Evolutionary conservation across 148 eudicot genomes (phyloP).

Genomic region (Arctostaphylos glauca): DNA sequence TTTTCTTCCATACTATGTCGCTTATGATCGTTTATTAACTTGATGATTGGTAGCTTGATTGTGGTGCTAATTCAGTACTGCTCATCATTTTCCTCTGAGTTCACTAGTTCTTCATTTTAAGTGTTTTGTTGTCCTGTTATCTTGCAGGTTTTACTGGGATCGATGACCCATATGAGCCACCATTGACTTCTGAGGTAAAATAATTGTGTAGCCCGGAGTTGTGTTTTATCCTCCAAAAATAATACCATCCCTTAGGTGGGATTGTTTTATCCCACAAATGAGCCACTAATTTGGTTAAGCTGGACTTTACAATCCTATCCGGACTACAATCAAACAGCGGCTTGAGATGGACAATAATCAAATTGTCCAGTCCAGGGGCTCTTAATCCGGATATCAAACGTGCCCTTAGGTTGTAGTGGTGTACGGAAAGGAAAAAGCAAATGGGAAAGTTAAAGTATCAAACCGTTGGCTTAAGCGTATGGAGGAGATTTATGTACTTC

Average conservation of each 20-base stretch:
- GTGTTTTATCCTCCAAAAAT: too few relatives aligned
- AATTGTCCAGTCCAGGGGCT: too few relatives aligned
- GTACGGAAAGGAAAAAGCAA: not conserved
- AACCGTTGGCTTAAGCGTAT: not conserved
- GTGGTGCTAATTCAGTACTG: not conserved
- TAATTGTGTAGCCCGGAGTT: too few relatives aligned
- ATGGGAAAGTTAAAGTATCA: too few relatives aligned
- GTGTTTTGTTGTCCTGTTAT: not conserved
- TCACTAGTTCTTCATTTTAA: not conserved
- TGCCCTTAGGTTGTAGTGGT: not conserved
- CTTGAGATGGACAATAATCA: too few relatives aligned
- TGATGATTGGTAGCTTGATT: not conserved
- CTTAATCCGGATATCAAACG: too few relatives aligned
- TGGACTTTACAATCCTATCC: too few relatives aligned
- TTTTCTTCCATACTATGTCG: not conserved
- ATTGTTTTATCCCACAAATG: too few relatives aligned
- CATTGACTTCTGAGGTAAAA: conserved; percentile 73
- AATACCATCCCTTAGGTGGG: too few relatives aligned
- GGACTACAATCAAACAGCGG: too few relatives aligned
- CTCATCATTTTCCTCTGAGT: not conserved
- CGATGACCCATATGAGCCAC: conserved; percentile 94
- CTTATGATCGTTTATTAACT: not conserved
- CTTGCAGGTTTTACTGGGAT: conserved; percentile 91
- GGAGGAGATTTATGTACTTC: not conserved
- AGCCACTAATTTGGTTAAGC: too few relatives aligned